Evolutionary conservation across 768 basidiomycete species (phyloP), one percentile per base, ranked within the genome.

Genomic region (Sutorius australiensis): DNA sequence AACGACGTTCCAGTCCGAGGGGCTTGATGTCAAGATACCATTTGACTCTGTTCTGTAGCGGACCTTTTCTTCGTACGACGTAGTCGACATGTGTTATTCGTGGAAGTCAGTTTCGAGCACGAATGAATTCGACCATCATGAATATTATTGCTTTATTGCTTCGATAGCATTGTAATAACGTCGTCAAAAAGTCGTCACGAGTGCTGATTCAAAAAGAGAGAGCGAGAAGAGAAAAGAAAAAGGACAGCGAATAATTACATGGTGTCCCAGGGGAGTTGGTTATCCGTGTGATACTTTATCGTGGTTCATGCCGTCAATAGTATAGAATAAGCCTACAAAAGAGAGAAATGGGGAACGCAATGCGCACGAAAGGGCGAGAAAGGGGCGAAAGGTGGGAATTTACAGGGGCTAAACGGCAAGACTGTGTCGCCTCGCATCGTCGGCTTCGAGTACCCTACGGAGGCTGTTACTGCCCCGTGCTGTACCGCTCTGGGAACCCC

Each of bases 391-490:
- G n/a, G 33, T 10, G 10, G 51, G 45, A n/a, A 45, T 38, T 62
- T 62, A 53, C 67, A 51, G 30, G 37, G n/a, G 63, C 78, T 66
- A 87, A 46, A 84, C 77, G 27, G 79, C 82, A 74, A 87, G 77
- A 65, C 84, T 87, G 64, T 87, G 86, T 54, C 86, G 72, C 62
- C 86, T 75, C 40, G 74, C 73, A 51, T 86, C 84, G 57, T 76
- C 78, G 56, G 64, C 72, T 63, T 72, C 78, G 60, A 71, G 53
- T 24, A 60, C 68, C 63, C 55, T 67, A 60, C 63, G 69, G 46
- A 72, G 64, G 30, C 65, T 63, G 27, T 51, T 62, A 39, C 59
- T 66, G 37, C 60, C 59, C 34, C 50, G 56, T 30, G 59, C 37
- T 5, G 59, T 34, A 8, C 51, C 42, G 17, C 44, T 36, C 19